Evolutionary conservation across 2,329 filamentous ascomycete genomes (phyloP), one percentile per base, ranked within the genome.

Genomic region (Sporothrix inflata): DNA sequence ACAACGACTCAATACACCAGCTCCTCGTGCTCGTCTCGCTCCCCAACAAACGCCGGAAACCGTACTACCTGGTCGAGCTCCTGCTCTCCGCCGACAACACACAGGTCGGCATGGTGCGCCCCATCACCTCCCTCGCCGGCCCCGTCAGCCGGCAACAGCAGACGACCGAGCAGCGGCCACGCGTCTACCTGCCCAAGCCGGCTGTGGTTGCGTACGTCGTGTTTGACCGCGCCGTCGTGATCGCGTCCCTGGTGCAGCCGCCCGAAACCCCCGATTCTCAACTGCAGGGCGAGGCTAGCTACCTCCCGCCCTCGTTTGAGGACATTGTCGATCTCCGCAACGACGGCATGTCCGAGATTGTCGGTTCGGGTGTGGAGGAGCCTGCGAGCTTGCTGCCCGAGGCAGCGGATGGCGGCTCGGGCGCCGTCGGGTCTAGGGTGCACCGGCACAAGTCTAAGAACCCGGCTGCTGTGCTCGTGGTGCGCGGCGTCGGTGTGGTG

Each of bases 281-380:
- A 78, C 85, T 97, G 3, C 87, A 92, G 74, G 83, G 88, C 71
- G 90, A 92, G 71, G 68, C 42, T 66, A 90, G 86, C 49, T 87
- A 91, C 76, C 83, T 90, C 27, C 87, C 89, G 0, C 82, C 90
- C 21, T 87, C 89, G 0, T 98, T 94, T 76, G 94, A 98, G 79
- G 96, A 99, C 79, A 90, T 92, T 1, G 86, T 99, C 47, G 92
- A 94, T 77, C 90, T 99, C 72, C 89, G 91, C 34, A 85, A 87
- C 74, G 88, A 90, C 71, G 84, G 88, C 38, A 84, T 88, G 19
- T 84, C 91, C 34, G 89, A 91, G 76, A 87, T 91, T 72, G 82
- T 91, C 19, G 88, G 88, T 4, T 90, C 88, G 14, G 88, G 90
- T 4, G 84, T 88, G 24, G 90, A 92, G 77, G 89, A 92, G 76